Evolutionary conservation across 257 asterid genomes (phyloP).

Genomic region (Rauvolfia tetraphylla): DNA sequence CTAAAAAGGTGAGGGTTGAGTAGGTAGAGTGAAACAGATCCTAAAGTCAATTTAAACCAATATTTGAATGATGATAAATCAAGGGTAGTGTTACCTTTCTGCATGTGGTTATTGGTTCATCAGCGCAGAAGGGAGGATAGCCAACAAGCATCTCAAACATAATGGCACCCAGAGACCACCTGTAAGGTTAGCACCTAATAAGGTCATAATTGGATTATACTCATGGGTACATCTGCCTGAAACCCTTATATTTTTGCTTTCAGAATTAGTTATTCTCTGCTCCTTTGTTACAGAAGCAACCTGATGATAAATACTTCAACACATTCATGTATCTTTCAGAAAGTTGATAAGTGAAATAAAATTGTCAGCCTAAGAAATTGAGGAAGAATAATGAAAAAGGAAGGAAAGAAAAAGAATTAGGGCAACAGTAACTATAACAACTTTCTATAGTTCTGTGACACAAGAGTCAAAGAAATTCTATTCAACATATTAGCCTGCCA

Average conservation of each 20-base stretch:
- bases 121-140: conserved; percentile 85
- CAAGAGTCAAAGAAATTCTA: background rate
- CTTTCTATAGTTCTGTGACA: background rate
- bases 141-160: conserved; percentile 96
- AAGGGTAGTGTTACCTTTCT: conserved; percentile 47
- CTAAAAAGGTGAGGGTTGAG: background rate
- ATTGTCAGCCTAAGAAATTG: background rate
- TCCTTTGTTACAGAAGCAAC: background rate
- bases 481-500: background rate
- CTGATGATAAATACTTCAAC: background rate
- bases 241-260: background rate
- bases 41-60: background rate
- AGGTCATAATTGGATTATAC: background rate
- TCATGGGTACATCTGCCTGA: background rate
- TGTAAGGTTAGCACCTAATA: conserved; percentile 21
- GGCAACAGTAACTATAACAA: background rate
- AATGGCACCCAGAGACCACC: conserved; percentile 97
- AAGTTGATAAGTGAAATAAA: background rate
- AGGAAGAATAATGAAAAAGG: background rate
- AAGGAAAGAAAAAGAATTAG: background rate
- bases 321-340: background rate
- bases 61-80: background rate
- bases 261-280: background rate
- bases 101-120: conserved; percentile 81
- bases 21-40: background rate